Evolutionary conservation across 2,329 filamentous ascomycete genomes (phyloP), one percentile per base, ranked within the genome.

Genomic region (Paecilomyces sp.): DNA sequence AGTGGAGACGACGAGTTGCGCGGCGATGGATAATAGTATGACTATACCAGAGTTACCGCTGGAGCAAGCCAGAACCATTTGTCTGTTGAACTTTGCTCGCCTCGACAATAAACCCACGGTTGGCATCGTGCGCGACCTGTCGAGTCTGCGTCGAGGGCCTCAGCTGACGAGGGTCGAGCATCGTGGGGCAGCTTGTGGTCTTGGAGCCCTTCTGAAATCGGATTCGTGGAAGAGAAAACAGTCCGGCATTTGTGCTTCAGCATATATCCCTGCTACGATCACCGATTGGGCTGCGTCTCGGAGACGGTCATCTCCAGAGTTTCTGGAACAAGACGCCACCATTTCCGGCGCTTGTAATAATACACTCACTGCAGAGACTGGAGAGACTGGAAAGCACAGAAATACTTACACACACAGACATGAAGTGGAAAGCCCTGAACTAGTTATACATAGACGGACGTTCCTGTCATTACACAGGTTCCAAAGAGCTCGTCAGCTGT

Each of bases 211-310:
- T 74, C 64, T 59, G 63, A 58, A 55, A 62, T 65, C 57, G 60
- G 64, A 74, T 74, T 74, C 70, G 72, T 64, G 61, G 65, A 60
- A 53, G 54, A 18, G 58, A 58, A 65, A 61, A 67, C 64, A 66
- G 67, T 61, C 70, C 67, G 66, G 65, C 64, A 63, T 58, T 47
- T 62, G 63, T 64, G 59, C 65, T 63, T 55, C 57, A 65, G 71
- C 67, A 70, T 68, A 73, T 64, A 74, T 70, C 67, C 72, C 70
- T 70, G 72, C 62, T 75, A 61, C 62, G 71, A 73, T 70, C 71
- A 65, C 62, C 69, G 57, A 76, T 76, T 76, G 74, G 74, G 70
- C 70, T 67, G 67, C 66, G 63, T 65, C 68, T 66, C 60, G 67
- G 65, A 63, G 68, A 67, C 67, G 61, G 66, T 66, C 65, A 65